Base-by-base conservation (phyloP, 257 asterid genomes). In the Nyctanthes arbortristis region DNA sequence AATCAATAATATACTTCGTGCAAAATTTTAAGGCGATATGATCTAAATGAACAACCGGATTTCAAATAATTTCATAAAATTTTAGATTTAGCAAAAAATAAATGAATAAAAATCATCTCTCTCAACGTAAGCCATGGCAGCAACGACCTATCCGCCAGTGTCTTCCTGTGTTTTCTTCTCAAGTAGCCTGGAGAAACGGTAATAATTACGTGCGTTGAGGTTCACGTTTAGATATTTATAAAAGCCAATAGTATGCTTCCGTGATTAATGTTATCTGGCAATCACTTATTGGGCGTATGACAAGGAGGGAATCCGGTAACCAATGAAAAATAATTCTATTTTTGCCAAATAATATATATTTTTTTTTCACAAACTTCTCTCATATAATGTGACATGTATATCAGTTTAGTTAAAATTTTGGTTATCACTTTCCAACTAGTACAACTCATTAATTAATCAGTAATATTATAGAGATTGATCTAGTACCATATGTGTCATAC, bases 41-140 rank as follows among this genome's bases (percentile, higher is more conserved):
- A 52, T 62, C 55, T 52, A 67, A 70, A 33, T 25, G 8, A 30
- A 47, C 63, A 33, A 12, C 43, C 9, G 1, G 30, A 35, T 9
- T 29, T 28, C 67, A 16, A n/a, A 69, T 40, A 45, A 16, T 4
- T 10, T 22, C 61, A 14, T 6, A 2, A 59, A 64, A 47, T 34
- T 43, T 63, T 37, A 34, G 63, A 63, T 63, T 58, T 24, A 4
- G 7, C 52, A 4, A 0, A 36, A 31, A 55, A n/a, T 52, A 5
- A 13, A n/a, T 52, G 4, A 13, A 3, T 10, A 20, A 24, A 16
- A 34, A 5, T 39, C 69, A 86, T 92, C 96, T 86, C 96, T 77
- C 75, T 88, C 96, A 18, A 88, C 90, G 86, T 86, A 88, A 27
- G 96, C 96, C 96, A 88, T 88, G 73, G 82, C 39, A 61, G 63